Conservation (phyloP, 768 basidiomycete species). For the Amanita muscaria region DNA sequence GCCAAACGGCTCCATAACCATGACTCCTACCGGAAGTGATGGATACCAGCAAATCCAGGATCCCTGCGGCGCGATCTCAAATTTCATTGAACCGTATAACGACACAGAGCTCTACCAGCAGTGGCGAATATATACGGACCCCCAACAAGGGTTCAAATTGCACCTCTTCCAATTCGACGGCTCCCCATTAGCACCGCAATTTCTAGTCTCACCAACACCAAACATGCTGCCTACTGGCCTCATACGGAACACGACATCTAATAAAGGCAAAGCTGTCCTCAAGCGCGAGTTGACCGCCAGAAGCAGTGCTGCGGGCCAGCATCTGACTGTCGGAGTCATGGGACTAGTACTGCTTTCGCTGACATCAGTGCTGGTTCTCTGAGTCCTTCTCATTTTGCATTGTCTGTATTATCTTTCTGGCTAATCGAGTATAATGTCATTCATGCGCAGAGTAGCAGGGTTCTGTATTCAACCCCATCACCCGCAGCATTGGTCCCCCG, state of each 20-base stretch:
- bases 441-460: too few relatives aligned
- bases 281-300: slow-evolving; percentile 13
- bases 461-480: not conserved
- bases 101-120: slow-evolving; percentile 50
- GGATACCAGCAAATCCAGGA: slow-evolving; percentile 95
- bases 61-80: slow-evolving; percentile 81
- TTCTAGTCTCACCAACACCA: slow-evolving; percentile 58
- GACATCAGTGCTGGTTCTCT: slow-evolving; percentile 22
- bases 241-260: slow-evolving; percentile 46
- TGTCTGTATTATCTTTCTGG: slow-evolving; percentile 2
- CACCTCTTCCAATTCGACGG: slow-evolving; percentile 78
- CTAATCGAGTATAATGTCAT: slow-evolving; percentile 1
- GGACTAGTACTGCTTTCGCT: slow-evolving; percentile 22
- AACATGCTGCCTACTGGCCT: slow-evolving; percentile 77
- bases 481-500: not conserved
- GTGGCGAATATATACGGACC: slow-evolving; percentile 73
- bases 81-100: slow-evolving; percentile 82
- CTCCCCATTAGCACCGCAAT: slow-evolving; percentile 61
- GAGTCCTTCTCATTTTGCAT: slow-evolving; percentile 6
- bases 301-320: slow-evolving; percentile 18
- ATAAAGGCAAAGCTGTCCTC: slow-evolving; percentile 16
- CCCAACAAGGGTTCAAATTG: slow-evolving; percentile 52
- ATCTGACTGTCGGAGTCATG: slow-evolving; percentile 19
- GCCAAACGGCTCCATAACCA: slow-evolving; percentile 71
- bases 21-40: slow-evolving; percentile 63